Conservation (phyloP, 495 filamentous ascomycete genomes). For the Cladorrhinum samala region DNA sequence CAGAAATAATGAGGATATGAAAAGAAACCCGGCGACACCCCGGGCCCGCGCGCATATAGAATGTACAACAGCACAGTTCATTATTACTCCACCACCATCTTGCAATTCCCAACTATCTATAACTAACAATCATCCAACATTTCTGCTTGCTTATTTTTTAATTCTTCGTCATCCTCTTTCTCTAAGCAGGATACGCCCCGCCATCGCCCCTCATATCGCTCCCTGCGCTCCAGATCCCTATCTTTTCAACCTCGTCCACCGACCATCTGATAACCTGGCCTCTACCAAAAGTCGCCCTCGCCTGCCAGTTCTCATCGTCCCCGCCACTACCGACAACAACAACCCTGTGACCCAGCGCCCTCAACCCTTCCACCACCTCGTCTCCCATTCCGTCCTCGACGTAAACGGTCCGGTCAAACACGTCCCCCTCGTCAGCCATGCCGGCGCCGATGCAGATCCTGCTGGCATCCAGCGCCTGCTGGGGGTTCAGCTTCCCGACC, state of each 20-base stretch:
- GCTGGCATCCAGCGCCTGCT: conserved; percentile 86
- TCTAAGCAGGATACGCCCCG: conserved; percentile 58
- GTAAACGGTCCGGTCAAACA: conserved; percentile 48
- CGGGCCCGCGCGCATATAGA: no score
- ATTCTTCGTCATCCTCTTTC: not conserved
- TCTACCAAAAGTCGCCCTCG: conserved; percentile 72
- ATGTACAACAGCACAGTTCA: conserved; percentile 6
- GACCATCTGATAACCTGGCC: conserved; percentile 77
- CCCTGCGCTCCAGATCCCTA: conserved; percentile 71
- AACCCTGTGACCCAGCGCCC: conserved; percentile 65
- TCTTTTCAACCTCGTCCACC: conserved; percentile 61
- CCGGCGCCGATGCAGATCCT: conserved; percentile 74
- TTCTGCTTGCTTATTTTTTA: no score
- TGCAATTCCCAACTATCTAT: not conserved
- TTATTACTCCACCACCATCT: not conserved
- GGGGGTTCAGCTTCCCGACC: conserved; percentile 75
- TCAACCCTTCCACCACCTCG: conserved; percentile 59
- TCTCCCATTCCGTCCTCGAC: conserved; percentile 80
- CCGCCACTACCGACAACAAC: conserved; percentile 54
- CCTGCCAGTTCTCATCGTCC: conserved; percentile 58
- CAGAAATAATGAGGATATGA: not conserved
- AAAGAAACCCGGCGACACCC: no score
- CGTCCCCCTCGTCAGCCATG: conserved; percentile 46
- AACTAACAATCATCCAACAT: no score
- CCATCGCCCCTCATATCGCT: conserved; percentile 90